These are phyloP conservation scores for Vaccinium corymbosum DNA, from an alignment of 148 eudicot species.

Conservation along the genomic window DNA sequence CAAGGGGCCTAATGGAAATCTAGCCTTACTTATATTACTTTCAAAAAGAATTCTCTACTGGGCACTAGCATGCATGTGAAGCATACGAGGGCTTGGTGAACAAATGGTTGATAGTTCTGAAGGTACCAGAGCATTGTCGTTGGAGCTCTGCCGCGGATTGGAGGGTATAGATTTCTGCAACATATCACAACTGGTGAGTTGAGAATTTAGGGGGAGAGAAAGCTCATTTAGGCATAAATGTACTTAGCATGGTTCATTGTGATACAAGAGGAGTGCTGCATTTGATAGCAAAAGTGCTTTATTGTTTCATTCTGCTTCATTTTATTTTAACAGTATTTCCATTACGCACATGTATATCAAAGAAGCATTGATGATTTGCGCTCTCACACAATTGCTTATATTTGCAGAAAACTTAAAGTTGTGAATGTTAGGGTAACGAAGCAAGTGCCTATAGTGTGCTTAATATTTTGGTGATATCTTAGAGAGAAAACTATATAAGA, in stretches of 20 bases:
- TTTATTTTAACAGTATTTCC: neutral
- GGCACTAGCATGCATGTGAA: no score
- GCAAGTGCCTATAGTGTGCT: neutral
- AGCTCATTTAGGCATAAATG: neutral
- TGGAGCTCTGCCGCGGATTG: conserved; percentile 98
- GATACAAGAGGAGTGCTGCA: neutral
- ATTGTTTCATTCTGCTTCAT: neutral
- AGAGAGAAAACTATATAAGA: neutral
- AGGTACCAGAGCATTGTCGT: conserved; percentile 93
- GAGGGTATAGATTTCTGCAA: conserved; percentile 84
- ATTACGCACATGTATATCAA: neutral
- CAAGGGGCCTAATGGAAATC: no score
- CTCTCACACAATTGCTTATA: neutral
- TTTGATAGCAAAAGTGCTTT: neutral
- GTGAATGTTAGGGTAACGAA: neutral
- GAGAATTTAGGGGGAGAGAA: conserved; percentile 13
- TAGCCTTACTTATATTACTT: no score
- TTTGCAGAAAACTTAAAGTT: neutral
- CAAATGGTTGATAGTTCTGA: conserved; percentile 83
- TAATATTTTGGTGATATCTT: neutral
- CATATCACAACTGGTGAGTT: conserved; percentile 96
- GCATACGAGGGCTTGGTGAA: conserved; percentile 60
- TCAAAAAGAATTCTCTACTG: no score
- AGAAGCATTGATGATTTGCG: neutral
- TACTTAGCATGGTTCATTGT: neutral